Evolutionary conservation across 495 filamentous ascomycete genomes (phyloP).

Genomic region (Aspergillus indologenus): DNA sequence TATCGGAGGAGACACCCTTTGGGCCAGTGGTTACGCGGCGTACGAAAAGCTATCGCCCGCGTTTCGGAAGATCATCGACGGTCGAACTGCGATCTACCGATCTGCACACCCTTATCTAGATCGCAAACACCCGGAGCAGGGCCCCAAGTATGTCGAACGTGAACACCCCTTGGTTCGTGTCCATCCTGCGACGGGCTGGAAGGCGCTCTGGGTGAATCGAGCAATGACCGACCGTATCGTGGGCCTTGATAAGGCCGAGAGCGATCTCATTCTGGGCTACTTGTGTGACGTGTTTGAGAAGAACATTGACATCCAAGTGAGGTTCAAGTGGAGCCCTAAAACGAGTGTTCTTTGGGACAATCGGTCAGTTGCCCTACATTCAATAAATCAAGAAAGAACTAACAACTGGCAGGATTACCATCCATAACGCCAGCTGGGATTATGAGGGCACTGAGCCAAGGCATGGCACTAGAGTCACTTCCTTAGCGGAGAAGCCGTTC

Average conservation of each 20-base stretch:
- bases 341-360: conserved; percentile 67
- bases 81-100: conserved; percentile 61
- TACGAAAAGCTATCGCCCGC: conserved; percentile 69
- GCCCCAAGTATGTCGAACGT: conserved; percentile 62
- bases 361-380: conserved; percentile 35
- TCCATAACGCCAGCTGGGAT: conserved; percentile 67
- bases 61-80: conserved; percentile 70
- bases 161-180: conserved; percentile 67
- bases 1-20: conserved; percentile 67
- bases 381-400: background rate
- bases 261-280: conserved; percentile 65
- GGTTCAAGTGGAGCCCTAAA: conserved; percentile 61
- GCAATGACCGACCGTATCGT: conserved; percentile 63
- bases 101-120: conserved; percentile 68
- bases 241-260: conserved; percentile 62
- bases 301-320: conserved; percentile 65
- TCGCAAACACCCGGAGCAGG: conserved; percentile 56
- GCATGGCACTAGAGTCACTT: conserved; percentile 62
- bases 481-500: conserved; percentile 64
- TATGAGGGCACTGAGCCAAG: conserved; percentile 60
- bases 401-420: conserved; percentile 52
- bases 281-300: conserved; percentile 63
- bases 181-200: conserved; percentile 70
- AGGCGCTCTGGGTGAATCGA: conserved; percentile 67
- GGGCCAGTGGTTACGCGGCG: conserved; percentile 65